phyloP scores from a whole-genome alignment of 345 rosid genomes.

The Brassica napus region DNA sequence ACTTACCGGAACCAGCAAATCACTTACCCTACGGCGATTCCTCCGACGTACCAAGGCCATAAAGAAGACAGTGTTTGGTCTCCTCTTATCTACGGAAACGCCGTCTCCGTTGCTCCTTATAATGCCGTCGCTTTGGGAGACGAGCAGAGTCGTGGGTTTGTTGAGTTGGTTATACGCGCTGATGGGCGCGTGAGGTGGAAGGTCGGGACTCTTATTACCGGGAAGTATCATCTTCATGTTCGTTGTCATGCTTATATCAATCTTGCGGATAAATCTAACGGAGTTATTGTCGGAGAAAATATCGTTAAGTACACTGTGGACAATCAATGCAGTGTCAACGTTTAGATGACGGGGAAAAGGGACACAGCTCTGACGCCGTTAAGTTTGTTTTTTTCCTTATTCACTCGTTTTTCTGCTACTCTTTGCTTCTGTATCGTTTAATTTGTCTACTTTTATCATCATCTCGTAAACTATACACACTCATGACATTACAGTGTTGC shows the following conservation, averaged over 20 bases:
- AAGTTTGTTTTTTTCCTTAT: slow-evolving; percentile 4
- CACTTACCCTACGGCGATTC: slow-evolving; percentile 60
- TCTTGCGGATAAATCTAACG: slow-evolving; percentile 48
- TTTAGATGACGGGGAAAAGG: slow-evolving; percentile 28
- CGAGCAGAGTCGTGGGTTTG: slow-evolving; percentile 55
- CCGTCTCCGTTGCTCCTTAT: slow-evolving; percentile 78
- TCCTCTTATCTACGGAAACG: slow-evolving; percentile 59
- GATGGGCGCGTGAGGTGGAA: slow-evolving; percentile 89
- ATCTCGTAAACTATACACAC: slow-evolving; percentile 6
- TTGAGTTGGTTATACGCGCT: slow-evolving; percentile 53
- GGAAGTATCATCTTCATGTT: slow-evolving; percentile 60
- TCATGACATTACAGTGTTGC: not conserved
- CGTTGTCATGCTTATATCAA: slow-evolving; percentile 58
- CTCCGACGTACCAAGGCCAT: slow-evolving; percentile 55
- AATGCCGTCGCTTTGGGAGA: slow-evolving; percentile 46
- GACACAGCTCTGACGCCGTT: slow-evolving; percentile 4
- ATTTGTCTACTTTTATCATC: not conserved
- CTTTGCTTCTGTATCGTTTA: slow-evolving; percentile 7
- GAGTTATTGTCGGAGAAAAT: slow-evolving; percentile 47
- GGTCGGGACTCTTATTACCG: slow-evolving; percentile 58
- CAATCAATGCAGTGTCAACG: slow-evolving; percentile 62
- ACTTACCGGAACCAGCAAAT: slow-evolving; percentile 74
- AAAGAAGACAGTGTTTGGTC: slow-evolving; percentile 76
- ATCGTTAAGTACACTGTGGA: not conserved
- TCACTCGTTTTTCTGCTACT: not conserved